These are phyloP conservation scores for Candida rishiriensis DNA, from an alignment of 805 yeast species.

Conservation along the genomic window DNA sequence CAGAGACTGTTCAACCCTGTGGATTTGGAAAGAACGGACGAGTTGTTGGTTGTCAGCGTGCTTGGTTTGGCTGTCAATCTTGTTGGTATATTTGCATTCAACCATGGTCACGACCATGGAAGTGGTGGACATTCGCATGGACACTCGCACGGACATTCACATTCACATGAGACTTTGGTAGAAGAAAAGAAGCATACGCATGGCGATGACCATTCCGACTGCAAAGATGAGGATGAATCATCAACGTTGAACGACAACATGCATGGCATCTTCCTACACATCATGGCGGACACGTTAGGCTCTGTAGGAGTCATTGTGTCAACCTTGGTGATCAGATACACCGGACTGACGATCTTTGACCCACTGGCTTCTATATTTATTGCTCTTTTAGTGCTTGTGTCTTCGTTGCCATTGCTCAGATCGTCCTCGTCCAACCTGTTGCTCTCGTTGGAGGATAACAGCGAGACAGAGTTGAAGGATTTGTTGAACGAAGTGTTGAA, in stretches of 20 bases:
- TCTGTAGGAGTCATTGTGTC: conserved; percentile 96
- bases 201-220: conserved; percentile 17
- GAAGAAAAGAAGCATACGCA: conserved; percentile 3
- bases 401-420: conserved; percentile 79
- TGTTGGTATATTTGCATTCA: conserved; percentile 92
- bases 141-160: conserved; percentile 22
- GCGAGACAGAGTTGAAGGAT: conserved; percentile 60
- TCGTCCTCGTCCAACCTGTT: conserved; percentile 75
- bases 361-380: conserved; percentile 89
- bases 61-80: conserved; percentile 84
- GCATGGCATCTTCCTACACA: conserved; percentile 92
- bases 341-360: conserved; percentile 76
- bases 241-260: conserved; percentile 54
- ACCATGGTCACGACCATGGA: conserved; percentile 65
- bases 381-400: conserved; percentile 70
- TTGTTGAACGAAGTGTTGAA: conserved; percentile 63
- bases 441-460: conserved; percentile 46
- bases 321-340: conserved; percentile 65
- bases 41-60: conserved; percentile 76
- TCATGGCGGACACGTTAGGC: conserved; percentile 92
- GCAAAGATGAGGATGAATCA: conserved; percentile 34
- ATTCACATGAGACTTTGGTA: too few relatives aligned
- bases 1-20: conserved; percentile 80
- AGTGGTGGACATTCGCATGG: conserved; percentile 38
- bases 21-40: conserved; percentile 71